Base-by-base conservation (phyloP, 306 rosid genomes). In the Pyrus communis region DNA sequence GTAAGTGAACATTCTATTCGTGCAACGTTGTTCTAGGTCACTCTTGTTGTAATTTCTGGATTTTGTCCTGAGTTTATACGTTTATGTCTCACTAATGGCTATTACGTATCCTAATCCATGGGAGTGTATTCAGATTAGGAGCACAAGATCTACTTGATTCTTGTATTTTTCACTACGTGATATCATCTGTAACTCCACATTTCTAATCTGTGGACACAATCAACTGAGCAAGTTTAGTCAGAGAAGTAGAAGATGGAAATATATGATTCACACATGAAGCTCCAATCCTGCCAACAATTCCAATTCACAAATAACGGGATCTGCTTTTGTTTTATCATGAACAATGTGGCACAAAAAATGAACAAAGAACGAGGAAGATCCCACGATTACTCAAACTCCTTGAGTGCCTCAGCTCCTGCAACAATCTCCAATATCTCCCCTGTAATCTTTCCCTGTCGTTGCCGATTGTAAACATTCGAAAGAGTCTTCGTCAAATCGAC, bases 351-450 rank as follows among this genome's bases (percentile, higher is more conserved):
- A 31, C 58, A 73, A 27, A 38, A 65, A 67, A 38, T 61, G 61
- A 73, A 73, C 23, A 77, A 46, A 43, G 21, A 35, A 35, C 42
- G 22, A 68, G 8, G 46, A 77, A 71, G 33, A 74, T 54, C 59
- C 17, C 23, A 12, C 49, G 23, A 75, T 84, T 74, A 89, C 75
- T 89, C 96, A 54, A 77, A 21, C 59, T 78, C 78, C 74, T 1
- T 81, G 23, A 82, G 79, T 54, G 96, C 96, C 57, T 91, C 92
- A 57, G 97, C 91, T 22, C 97, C 98, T 19, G 96, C 91, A 59
- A 88, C 97, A 66, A 89, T 91, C 81, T 93, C 97, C 93, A 93
- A 77, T 40, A 91, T 78, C 85, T 91, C 98, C 30, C 89, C 87
- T 0, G 97, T 91, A 78, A 93, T 88, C 77, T 88, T 93, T 0